A percentile compares a stretch with the other conserved stretches of the same genome.
These are phyloP conservation scores for Torrubiella hemipterigena DNA, from an alignment of 2,329 filamentous ascomycete genomes.

Conservation along the genomic window DNA sequence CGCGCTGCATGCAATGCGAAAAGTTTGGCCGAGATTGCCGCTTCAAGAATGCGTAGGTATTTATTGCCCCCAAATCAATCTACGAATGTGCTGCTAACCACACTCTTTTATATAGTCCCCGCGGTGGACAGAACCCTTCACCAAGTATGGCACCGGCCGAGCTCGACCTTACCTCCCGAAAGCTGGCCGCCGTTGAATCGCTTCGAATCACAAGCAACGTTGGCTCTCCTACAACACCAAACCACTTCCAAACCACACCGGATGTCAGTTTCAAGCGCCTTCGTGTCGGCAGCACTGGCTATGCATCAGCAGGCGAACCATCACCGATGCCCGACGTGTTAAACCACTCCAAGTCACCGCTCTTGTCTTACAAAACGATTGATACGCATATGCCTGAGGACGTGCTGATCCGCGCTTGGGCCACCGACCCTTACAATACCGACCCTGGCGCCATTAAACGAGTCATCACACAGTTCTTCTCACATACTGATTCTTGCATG, in stretches of 20 bases:
- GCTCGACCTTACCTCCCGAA: constrained; percentile 26
- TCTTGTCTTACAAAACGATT: constrained; percentile 21
- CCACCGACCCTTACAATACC: constrained; percentile 34
- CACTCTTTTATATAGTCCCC: constrained; percentile 27
- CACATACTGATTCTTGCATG: constrained; percentile 27
- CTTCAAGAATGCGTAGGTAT: constrained; percentile 72
- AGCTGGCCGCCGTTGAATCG: no score
- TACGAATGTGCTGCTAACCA: no score
- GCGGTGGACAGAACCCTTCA: constrained; percentile 45
- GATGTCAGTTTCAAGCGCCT: constrained; percentile 34
- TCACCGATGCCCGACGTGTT: constrained; percentile 17
- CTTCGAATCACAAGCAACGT: no score
- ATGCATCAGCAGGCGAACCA: constrained; percentile 22
- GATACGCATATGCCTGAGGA: constrained; percentile 35
- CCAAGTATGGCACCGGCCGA: constrained; percentile 40
- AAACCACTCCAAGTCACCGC: constrained; percentile 23
- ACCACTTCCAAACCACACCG: constrained; percentile 3
- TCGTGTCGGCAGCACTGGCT: constrained; percentile 34
- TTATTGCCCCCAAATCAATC: no score
- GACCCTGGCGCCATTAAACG: constrained; percentile 26
- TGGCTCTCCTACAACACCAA: constrained; percentile 36
- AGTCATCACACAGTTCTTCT: constrained; percentile 28
- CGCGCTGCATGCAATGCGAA: constrained; percentile 82
- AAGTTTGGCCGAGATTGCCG: constrained; percentile 81
- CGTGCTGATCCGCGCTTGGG: constrained; percentile 35